Base-by-base conservation (phyloP, 139 green algal species). In the Nannochloris sp. region DNA sequence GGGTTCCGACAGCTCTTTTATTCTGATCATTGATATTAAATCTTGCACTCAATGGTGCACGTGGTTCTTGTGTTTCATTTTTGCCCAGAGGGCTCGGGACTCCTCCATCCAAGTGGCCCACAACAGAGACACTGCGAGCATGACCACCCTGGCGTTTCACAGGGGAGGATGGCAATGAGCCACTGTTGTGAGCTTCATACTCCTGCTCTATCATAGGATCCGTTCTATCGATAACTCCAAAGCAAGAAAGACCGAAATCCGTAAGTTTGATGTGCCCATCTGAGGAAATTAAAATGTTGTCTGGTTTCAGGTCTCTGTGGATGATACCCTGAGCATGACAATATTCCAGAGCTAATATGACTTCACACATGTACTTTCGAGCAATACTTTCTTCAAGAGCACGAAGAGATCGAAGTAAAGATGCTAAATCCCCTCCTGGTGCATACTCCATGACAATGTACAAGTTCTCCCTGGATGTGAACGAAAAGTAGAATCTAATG, bases 371-470 rank as follows among this genome's bases (percentile, higher is more conserved):
- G 75, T 97, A 97, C 62, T 81, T 71, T 33, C 83, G 69, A 2
- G 92, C 90, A 25, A 87, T 75, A 13, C 84, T 65, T 67, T 97
- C 91, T 4, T 90, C 80, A 51, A 98, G 73, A 0, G 74, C 74
- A 1, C 87, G 87, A 56, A 97, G 70, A 46, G 78, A 78, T 44
- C 77, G 72, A 61, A 97, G 70, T 66, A 97, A 73, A 30, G 73
- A 84, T 71, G 69, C 88, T 45, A 79, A 79, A 84, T 97, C 91
- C 1, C 91, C 91, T 0, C 92, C 92, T 53, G 82, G 85, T 12
- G 88, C 62, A 71, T 96, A 98, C 79, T 98, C 92, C 90, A 97
- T 98, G 14, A 98, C 92, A 40, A 98, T 87, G 78, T 96, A 98
- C 56, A 97, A 70, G 76, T 96, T 95, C 57, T 93, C 79, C 16